Evolutionary conservation across 2,329 filamentous ascomycete genomes (phyloP).

Genomic region (Teratosphaeria gauchensis): DNA sequence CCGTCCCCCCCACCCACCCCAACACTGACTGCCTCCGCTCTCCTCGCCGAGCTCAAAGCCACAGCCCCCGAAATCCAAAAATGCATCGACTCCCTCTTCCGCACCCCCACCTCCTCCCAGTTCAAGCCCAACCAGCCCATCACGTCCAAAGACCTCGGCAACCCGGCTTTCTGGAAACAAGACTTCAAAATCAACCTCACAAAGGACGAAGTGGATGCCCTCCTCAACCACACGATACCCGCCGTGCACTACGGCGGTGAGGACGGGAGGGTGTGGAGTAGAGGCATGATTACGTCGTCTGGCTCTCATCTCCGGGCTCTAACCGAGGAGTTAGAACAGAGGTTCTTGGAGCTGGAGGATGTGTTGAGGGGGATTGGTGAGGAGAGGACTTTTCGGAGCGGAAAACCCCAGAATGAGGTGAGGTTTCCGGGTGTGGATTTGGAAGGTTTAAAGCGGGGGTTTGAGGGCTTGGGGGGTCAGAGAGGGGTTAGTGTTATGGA

Average conservation of each 20-base stretch:
- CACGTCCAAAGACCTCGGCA: constrained; percentile 19
- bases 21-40: constrained; percentile 21
- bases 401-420: constrained; percentile 23
- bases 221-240: constrained; percentile 45
- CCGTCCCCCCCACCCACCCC: constrained; percentile 25
- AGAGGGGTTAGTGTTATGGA: constrained; percentile 28
- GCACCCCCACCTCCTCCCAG: constrained; percentile 17
- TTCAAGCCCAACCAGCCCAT: constrained; percentile 22
- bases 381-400: constrained; percentile 18
- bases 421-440: constrained; percentile 24
- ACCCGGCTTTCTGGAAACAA: constrained; percentile 17
- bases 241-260: constrained; percentile 35
- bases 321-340: constrained; percentile 57
- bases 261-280: constrained; percentile 36
- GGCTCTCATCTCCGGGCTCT: constrained; percentile 69
- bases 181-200: constrained; percentile 24
- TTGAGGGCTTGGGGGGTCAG: constrained; percentile 12
- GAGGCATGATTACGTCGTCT: constrained; percentile 64
- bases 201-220: constrained; percentile 33
- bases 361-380: constrained; percentile 36
- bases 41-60: constrained; percentile 24
- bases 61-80: constrained; percentile 23
- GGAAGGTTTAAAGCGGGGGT: constrained; percentile 18
- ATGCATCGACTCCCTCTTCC: constrained; percentile 25
- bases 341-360: constrained; percentile 60